phyloP scores from a whole-genome alignment of 2,329 filamentous ascomycete genomes.

The Sporothrix euskadiensis region DNA sequence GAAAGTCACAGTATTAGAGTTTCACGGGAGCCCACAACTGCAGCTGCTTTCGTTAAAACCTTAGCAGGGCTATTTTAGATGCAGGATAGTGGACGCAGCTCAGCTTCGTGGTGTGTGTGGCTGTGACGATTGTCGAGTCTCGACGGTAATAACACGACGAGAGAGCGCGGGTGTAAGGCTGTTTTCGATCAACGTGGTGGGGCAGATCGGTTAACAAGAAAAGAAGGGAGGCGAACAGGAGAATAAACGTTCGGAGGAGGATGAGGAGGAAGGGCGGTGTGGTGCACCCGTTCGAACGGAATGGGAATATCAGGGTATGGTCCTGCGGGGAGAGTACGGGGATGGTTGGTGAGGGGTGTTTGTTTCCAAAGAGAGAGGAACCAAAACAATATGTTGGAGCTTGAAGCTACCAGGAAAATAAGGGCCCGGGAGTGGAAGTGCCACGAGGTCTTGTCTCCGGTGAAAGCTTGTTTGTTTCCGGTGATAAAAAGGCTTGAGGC shows the following conservation, averaged over 20 bases:
- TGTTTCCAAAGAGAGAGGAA: neutral
- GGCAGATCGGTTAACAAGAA: slow-evolving; percentile 1
- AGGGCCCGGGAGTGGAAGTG: neutral
- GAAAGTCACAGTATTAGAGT: neutral
- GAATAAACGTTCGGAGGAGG: slow-evolving; percentile 10
- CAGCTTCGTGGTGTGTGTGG: neutral
- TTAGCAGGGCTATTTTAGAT: neutral
- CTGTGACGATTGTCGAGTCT: neutral
- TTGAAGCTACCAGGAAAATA: neutral
- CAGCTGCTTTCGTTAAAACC: slow-evolving; percentile 15
- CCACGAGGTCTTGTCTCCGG: slow-evolving; percentile 16
- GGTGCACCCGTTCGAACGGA: slow-evolving; percentile 1
- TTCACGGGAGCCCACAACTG: neutral
- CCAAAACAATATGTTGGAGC: neutral
- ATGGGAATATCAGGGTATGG: slow-evolving; percentile 8
- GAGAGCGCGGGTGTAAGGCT: neutral
- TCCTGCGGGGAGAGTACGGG: slow-evolving; percentile 23
- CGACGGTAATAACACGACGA: slow-evolving; percentile 19
- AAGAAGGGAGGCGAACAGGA: neutral
- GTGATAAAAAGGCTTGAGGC: slow-evolving; percentile 21
- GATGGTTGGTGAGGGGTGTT: neutral
- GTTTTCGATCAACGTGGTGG: slow-evolving; percentile 12
- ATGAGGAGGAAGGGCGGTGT: neutral
- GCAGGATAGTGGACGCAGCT: slow-evolving; percentile 4
- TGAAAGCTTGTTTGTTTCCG: slow-evolving; percentile 23